Base-by-base conservation (phyloP, 129 eudicot species). In the Tagetes erecta region DNA sequence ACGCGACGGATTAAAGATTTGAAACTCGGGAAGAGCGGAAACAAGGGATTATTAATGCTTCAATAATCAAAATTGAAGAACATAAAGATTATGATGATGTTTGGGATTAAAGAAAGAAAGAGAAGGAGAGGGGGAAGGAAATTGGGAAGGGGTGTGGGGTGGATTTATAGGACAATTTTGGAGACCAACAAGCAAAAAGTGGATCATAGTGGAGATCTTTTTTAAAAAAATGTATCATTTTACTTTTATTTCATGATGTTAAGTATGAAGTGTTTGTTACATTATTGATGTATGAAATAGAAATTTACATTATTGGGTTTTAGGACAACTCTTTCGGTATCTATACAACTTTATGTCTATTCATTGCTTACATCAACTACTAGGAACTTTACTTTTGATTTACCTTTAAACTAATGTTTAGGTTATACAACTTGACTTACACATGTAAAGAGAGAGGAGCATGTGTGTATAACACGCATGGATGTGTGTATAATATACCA, bases 151-250 rank as follows among this genome's bases (percentile, higher is more conserved):
- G 68, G 71, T 50, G 45, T 55, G 84, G 80, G 83, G 50, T 72
- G 74, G 82, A 83, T 85, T 85, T 90, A 90, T 90, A 90, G 93
- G 78, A 68, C 40, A 71, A 83, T 45, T 59, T 2, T 70, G 72
- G 8, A 64, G 85, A 67, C 14, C 67, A 76, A 70, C 58, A 52
- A 46, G 68, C 69, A 70, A 74, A 81, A 77, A 67, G n/a, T 68
- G 64, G 41, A 71, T 41, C 31, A 55, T 71, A 4, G 71, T 78
- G 77, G 76, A 53, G 31, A 71, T 39, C 57, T 64, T 71, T 30
- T 47, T 1, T 44, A 44, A 40, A 3, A 56, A 52, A 34, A 76
- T 57, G 35, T 77, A 59, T 59, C 65, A 34, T 10, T 20, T 20
- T n/a, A 33, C 65, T 58, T 33, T 33, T 3, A 8, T 58, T 33